Conservation (phyloP, 1,284 basidiomycete species). For the Trichosporon sp. region DNA sequence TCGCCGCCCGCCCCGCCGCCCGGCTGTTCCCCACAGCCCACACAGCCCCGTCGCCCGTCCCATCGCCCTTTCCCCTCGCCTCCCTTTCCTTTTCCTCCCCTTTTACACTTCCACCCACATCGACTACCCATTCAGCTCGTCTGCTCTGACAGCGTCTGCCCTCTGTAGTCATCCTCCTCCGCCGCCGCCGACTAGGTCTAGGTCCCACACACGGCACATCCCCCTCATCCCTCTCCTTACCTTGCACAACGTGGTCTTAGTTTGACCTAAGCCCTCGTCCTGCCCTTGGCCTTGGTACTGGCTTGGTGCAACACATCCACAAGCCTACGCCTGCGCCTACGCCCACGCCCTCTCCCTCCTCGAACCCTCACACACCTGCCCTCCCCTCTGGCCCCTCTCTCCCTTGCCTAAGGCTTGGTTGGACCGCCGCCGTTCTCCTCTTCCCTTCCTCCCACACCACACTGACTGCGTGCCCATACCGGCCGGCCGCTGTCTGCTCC, state of each 20-base stretch:
- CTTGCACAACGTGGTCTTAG: constrained; percentile 19
- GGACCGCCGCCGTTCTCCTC: constrained; percentile 3
- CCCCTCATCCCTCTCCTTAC: not conserved
- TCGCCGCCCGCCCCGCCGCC: constrained; percentile 18
- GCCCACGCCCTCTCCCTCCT: not conserved
- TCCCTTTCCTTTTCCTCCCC: constrained; percentile 18
- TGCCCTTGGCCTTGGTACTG: not conserved
- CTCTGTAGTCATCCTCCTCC: constrained; percentile 20
- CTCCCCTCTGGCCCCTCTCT: too few species aligned
- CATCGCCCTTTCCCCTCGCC: constrained; percentile 19
- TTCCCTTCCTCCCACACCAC: constrained; percentile 16
- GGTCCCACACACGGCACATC: constrained; percentile 19
- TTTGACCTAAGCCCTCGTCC: constrained; percentile 9
- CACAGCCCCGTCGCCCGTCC: constrained; percentile 20
- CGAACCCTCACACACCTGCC: not conserved
- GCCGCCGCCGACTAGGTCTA: constrained; percentile 9
- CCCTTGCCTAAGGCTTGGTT: not conserved
- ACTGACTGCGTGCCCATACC: not conserved
- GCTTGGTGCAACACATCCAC: constrained; percentile 14
- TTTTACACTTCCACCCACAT: constrained; percentile 15
- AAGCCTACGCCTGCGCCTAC: not conserved
- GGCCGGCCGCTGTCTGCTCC: not conserved
- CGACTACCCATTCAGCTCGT: constrained; percentile 14
- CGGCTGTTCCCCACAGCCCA: constrained; percentile 11
- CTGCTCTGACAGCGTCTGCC: constrained; percentile 17